These are phyloP conservation scores for Senna siamea DNA, from an alignment of 306 rosid genomes.

Conservation along the genomic window DNA sequence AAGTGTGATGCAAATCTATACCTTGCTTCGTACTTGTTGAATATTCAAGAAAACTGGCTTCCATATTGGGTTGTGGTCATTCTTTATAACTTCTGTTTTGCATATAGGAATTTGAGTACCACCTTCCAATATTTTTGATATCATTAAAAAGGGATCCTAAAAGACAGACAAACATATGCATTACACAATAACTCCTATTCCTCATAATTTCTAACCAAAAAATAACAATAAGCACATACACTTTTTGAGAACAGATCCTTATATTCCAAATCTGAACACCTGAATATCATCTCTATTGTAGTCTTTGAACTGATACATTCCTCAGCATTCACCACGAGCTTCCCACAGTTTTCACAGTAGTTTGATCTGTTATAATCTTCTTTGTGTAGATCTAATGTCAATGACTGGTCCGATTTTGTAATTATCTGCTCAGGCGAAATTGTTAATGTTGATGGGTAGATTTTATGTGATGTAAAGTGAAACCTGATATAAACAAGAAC, in stretches of 20 bases:
- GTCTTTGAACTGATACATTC: constrained; percentile 76
- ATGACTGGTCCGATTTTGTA: constrained; percentile 54
- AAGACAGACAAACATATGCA: constrained; percentile 32
- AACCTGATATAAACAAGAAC: constrained; percentile 26
- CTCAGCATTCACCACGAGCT: constrained; percentile 69
- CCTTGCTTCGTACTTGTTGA: constrained; percentile 91
- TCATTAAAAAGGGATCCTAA: constrained; percentile 78
- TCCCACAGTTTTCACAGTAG: constrained; percentile 52
- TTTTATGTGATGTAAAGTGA: constrained; percentile 15
- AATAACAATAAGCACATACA: constrained; percentile 53
- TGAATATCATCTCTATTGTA: constrained; percentile 59
- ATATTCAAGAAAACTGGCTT: constrained; percentile 67
- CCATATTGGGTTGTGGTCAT: constrained; percentile 76
- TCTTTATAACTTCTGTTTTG: constrained; percentile 80
- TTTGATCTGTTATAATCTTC: constrained; percentile 54
- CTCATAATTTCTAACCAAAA: constrained; percentile 24
- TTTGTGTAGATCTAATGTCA: constrained; percentile 62
- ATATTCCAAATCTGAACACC: constrained; percentile 76
- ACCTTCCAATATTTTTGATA: constrained; percentile 63
- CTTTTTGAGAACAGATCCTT: constrained; percentile 82
- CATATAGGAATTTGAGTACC: constrained; percentile 66
- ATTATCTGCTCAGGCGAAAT: constrained; percentile 63
- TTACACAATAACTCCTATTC: constrained; percentile 18
- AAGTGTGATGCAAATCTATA: constrained; percentile 33
- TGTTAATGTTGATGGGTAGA: constrained; percentile 14